Conservation (phyloP, 2,329 filamentous ascomycete genomes). For the Trichoderma citrinoviride region DNA sequence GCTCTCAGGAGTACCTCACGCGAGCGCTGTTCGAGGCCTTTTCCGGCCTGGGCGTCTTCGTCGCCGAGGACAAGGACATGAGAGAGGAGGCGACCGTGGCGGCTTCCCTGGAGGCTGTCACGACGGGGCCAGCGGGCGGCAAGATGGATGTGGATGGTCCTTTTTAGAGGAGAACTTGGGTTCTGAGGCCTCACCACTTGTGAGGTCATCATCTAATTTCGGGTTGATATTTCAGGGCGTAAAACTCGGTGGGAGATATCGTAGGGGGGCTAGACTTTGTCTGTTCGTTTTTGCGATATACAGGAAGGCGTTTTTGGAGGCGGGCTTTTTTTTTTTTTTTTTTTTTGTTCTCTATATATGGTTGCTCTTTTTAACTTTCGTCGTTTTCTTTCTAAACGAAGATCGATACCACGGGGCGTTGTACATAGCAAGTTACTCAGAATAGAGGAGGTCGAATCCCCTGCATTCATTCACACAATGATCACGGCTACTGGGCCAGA, state of each 20-base stretch:
- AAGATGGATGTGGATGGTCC: constrained; percentile 52
- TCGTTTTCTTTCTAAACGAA: neutral
- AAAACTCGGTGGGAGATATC: neutral
- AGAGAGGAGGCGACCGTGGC: constrained; percentile 35
- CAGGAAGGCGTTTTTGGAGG: neutral
- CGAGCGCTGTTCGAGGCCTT: constrained; percentile 86
- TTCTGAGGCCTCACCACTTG: too few species aligned
- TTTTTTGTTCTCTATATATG: neutral
- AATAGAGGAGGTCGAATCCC: constrained; percentile 4
- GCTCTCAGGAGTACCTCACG: constrained; percentile 75
- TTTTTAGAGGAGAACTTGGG: constrained; percentile 32
- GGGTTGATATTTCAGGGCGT: neutral
- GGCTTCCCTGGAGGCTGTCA: constrained; percentile 39
- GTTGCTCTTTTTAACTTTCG: neutral
- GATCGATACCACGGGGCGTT: constrained; percentile 6
- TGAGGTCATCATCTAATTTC: too few species aligned
- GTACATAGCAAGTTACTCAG: constrained; percentile 13
- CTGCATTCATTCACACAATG: too few species aligned
- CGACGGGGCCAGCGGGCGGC: constrained; percentile 32
- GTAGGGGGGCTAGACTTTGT: neutral
- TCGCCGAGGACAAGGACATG: constrained; percentile 69
- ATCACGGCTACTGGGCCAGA: neutral
- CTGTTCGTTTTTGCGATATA: neutral
- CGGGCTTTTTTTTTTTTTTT: neutral
- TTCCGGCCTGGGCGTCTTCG: constrained; percentile 80